phyloP scores from a whole-genome alignment of 2,329 filamentous ascomycete species.

The Chaetomiaceae sp. region DNA sequence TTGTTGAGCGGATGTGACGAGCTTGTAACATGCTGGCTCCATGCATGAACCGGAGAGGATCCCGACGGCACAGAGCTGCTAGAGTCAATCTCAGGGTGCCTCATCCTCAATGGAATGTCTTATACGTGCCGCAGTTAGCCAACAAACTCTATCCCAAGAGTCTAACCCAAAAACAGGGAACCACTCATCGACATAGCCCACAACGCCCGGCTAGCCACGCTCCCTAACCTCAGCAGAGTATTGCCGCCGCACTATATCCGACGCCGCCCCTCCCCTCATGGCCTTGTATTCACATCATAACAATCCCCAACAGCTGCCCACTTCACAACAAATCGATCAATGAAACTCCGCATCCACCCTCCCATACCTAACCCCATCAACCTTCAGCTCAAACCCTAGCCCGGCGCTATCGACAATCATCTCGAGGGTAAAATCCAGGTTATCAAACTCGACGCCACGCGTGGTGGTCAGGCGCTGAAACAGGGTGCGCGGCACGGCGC shows the following conservation, averaged over 20 bases:
- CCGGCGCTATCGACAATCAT: slow-evolving; percentile 77
- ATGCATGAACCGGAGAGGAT: no score
- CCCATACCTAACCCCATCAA: slow-evolving; percentile 71
- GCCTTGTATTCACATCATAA: neutral
- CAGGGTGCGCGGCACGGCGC: slow-evolving; percentile 64
- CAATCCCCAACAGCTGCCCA: no score
- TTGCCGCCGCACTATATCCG: no score
- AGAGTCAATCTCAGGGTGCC: neutral
- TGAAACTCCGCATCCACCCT: slow-evolving; percentile 74
- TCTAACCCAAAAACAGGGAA: neutral
- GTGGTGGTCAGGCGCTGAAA: slow-evolving; percentile 75
- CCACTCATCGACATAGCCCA: neutral
- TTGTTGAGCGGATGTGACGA: no score
- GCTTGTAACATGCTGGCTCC: no score
- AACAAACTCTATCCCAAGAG: neutral
- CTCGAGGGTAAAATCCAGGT: slow-evolving; percentile 74
- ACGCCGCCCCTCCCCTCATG: neutral
- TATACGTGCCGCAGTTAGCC: neutral
- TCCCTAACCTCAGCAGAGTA: no score
- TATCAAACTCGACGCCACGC: slow-evolving; percentile 73
- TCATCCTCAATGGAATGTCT: no score
- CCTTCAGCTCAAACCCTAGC: slow-evolving; percentile 69
- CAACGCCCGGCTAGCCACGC: neutral
- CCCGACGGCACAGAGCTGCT: no score
- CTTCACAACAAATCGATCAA: neutral